phyloP scores from a whole-genome alignment of 2,329 filamentous ascomycete species.

The Pseudocercospora fijiensis region DNA sequence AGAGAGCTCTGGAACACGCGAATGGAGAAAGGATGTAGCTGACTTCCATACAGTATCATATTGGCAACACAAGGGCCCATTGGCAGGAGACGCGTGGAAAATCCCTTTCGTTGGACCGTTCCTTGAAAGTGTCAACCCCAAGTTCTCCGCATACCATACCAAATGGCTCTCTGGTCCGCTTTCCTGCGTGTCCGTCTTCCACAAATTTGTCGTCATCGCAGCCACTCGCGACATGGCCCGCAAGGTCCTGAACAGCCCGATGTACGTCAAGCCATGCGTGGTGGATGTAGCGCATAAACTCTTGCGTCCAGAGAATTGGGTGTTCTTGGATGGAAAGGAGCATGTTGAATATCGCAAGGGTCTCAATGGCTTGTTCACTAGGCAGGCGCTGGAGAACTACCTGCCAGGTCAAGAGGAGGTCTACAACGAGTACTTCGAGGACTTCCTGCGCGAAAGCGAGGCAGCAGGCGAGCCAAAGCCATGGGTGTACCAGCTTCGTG shows the following conservation, averaged over 20 bases:
- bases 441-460: conserved; percentile 69
- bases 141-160: conserved; percentile 83
- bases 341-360: conserved; percentile 98
- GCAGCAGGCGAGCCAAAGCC: conserved; percentile 73
- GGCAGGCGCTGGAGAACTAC: conserved; percentile 81
- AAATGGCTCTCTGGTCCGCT: conserved; percentile 91
- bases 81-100: conserved; percentile 50
- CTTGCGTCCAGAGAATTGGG: conserved; percentile 88
- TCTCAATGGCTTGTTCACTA: conserved; percentile 90
- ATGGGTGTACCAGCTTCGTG: conserved; percentile 90
- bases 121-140: conserved; percentile 84
- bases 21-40: conserved; percentile 12
- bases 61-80: conserved; percentile 48
- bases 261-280: conserved; percentile 91
- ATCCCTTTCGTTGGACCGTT: conserved; percentile 77
- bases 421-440: conserved; percentile 81
- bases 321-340: conserved; percentile 90
- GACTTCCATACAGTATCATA: conserved; percentile 43
- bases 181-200: conserved; percentile 97
- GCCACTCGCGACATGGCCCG: conserved; percentile 92
- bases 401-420: conserved; percentile 90
- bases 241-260: conserved; percentile 93
- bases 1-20: background rate
- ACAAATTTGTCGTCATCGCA: conserved; percentile 99
- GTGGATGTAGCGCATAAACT: conserved; percentile 94